These are phyloP conservation scores for Calonectria honghensis DNA, from an alignment of 2,329 filamentous ascomycete genomes.

Conservation along the genomic window DNA sequence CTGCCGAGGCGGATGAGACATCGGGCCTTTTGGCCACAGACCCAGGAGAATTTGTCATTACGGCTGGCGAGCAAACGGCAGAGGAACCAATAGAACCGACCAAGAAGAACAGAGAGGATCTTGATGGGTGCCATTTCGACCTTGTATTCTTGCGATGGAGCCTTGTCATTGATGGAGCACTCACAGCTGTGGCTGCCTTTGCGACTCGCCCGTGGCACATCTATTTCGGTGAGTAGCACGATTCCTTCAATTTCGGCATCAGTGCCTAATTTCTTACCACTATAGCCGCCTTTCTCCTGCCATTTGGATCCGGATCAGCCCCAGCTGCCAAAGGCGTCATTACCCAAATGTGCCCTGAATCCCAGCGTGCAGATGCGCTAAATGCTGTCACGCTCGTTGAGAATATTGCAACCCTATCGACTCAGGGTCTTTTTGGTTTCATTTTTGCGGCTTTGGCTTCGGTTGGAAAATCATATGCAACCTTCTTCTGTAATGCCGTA, in stretches of 20 bases:
- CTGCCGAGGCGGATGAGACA: constrained; percentile 41
- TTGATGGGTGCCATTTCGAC: constrained; percentile 76
- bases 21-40: constrained; percentile 57
- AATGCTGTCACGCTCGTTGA: constrained; percentile 82
- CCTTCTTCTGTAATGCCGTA: constrained; percentile 81
- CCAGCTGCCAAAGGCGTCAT: constrained; percentile 84
- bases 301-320: constrained; percentile 81
- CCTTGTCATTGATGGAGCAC: constrained; percentile 76
- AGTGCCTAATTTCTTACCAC: neutral
- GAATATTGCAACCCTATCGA: constrained; percentile 79
- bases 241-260: neutral
- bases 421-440: constrained; percentile 79
- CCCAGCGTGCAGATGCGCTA: constrained; percentile 79
- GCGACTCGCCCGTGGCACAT: constrained; percentile 80
- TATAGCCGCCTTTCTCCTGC: constrained; percentile 78
- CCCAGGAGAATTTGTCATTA: constrained; percentile 65
- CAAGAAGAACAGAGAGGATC: constrained; percentile 57
- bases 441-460: constrained; percentile 79
- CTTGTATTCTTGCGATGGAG: constrained; percentile 80
- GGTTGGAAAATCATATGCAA: constrained; percentile 75
- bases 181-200: constrained; percentile 79
- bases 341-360: constrained; percentile 79
- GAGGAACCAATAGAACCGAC: constrained; percentile 64
- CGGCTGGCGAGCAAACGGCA: constrained; percentile 63
- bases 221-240: constrained; percentile 71